Percentiles rank a stretch among this genome's conserved stretches.
These are phyloP conservation scores for Melanomma pulvis-pyrius DNA, from an alignment of 495 filamentous ascomycete genomes.

Conservation along the genomic window DNA sequence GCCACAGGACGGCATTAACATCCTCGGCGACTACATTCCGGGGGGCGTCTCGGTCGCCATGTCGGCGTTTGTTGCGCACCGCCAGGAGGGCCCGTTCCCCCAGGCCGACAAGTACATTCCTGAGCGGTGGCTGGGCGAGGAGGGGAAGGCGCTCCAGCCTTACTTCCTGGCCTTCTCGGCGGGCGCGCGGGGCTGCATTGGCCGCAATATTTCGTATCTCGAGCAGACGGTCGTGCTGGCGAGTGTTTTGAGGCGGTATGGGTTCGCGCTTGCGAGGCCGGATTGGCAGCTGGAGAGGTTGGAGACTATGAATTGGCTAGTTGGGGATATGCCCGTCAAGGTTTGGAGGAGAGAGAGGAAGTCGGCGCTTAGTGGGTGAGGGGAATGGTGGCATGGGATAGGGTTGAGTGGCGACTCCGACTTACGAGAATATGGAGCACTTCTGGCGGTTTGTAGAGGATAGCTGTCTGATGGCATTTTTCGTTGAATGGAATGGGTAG, in stretches of 20 bases:
- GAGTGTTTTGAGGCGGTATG: conserved; percentile 31
- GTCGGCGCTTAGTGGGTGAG: not conserved
- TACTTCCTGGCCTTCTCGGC: conserved; percentile 37
- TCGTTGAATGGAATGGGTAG: too few species aligned
- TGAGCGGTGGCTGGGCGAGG: conserved; percentile 40
- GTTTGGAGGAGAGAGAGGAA: conserved; percentile 23
- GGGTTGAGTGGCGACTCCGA: not conserved
- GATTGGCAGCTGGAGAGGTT: conserved; percentile 23
- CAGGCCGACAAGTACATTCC: conserved; percentile 38
- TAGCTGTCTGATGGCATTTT: too few species aligned
- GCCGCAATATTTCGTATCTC: conserved; percentile 35
- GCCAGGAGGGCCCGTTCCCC: conserved; percentile 28
- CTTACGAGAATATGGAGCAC: not conserved
- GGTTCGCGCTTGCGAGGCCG: conserved; percentile 19
- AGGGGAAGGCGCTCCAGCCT: conserved; percentile 32
- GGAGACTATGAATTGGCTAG: conserved; percentile 30
- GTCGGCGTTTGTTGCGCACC: conserved; percentile 36
- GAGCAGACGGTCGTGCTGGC: conserved; percentile 38
- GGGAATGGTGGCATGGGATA: not conserved
- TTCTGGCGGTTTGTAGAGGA: not conserved
- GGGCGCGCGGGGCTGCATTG: conserved; percentile 37
- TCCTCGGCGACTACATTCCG: conserved; percentile 39
- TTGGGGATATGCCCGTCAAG: conserved; percentile 28
- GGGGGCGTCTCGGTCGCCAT: conserved; percentile 35
- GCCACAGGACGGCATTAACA: conserved; percentile 35